Percentiles rank a stretch among this genome's conserved stretches.
These are phyloP conservation scores for Trapa incisa DNA, from an alignment of 345 rosid species.

Conservation along the genomic window DNA sequence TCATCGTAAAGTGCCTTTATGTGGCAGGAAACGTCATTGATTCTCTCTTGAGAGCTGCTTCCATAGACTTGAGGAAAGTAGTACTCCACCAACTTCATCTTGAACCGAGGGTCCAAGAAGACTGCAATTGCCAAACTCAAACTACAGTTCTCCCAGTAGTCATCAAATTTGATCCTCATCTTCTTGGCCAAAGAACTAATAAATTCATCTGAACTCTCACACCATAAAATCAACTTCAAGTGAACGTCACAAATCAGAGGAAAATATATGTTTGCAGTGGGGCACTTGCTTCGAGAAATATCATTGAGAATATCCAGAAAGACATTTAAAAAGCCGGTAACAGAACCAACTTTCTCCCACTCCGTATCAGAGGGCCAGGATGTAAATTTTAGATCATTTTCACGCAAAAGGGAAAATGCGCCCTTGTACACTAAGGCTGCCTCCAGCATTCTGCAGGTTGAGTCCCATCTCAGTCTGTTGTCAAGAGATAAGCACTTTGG, in stretches of 20 bases:
- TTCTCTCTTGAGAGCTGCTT: conserved; percentile 31
- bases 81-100: conserved; percentile 65
- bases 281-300: conserved; percentile 31
- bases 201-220: conserved; percentile 47
- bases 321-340: conserved; percentile 39
- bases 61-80: conserved; percentile 56
- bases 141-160: conserved; percentile 60
- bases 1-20: too few species aligned
- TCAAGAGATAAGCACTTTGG: conserved; percentile 34
- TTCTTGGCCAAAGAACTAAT: conserved; percentile 37
- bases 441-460: conserved; percentile 44
- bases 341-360: conserved; percentile 33
- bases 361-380: conserved; percentile 40
- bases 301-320: conserved; percentile 42
- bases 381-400: conserved; percentile 21
- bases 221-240: conserved; percentile 55
- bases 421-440: conserved; percentile 37
- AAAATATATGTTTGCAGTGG: conserved; percentile 48
- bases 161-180: conserved; percentile 53
- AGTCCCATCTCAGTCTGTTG: background rate
- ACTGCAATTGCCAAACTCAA: conserved; percentile 56
- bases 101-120: conserved; percentile 74
- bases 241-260: conserved; percentile 54
- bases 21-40: conserved; percentile 30
- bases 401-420: conserved; percentile 32